Conservation (phyloP, 306 rosid species). For the Geum urbanum region DNA sequence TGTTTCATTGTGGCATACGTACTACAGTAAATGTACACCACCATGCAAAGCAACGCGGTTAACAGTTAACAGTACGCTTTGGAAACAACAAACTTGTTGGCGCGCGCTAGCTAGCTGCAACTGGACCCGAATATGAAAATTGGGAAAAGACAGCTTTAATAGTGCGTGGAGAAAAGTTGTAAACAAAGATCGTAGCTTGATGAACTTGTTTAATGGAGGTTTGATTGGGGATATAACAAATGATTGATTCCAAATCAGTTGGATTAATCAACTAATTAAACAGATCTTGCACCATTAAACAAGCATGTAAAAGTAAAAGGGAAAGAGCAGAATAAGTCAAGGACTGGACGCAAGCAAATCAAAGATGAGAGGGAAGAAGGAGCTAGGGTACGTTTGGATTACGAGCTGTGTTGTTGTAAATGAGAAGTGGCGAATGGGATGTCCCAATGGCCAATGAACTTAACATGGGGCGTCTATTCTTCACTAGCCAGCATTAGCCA, state of each 20-base stretch:
- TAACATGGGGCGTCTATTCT: slow-evolving; percentile 29
- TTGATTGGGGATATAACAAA: neutral
- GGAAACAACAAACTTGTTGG: neutral
- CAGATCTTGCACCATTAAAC: slow-evolving; percentile 8
- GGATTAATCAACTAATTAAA: neutral
- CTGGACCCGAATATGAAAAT: neutral
- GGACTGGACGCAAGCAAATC: slow-evolving; percentile 1
- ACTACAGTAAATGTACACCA: too few species aligned
- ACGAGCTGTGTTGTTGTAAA: neutral
- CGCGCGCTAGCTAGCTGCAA: neutral
- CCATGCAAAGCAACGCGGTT: too few species aligned
- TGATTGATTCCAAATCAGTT: slow-evolving; percentile 5
- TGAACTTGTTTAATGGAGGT: neutral
- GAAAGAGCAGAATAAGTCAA: slow-evolving; percentile 18
- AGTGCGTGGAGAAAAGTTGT: neutral
- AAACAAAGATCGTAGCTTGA: neutral
- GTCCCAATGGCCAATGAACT: slow-evolving; percentile 43
- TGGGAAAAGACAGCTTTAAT: neutral
- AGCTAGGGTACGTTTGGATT: neutral
- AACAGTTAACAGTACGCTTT: neutral
- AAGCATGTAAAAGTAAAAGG: slow-evolving; percentile 8
- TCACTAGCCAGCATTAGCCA: neutral
- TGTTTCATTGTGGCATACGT: too few species aligned
- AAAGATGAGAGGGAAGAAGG: neutral
- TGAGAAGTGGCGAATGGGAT: slow-evolving; percentile 68